A percentile compares a stretch with the other conserved stretches of the same genome.
Evolutionary conservation across 495 filamentous ascomycete genomes (phyloP).

Genomic region (Neurospora pannonica): DNA sequence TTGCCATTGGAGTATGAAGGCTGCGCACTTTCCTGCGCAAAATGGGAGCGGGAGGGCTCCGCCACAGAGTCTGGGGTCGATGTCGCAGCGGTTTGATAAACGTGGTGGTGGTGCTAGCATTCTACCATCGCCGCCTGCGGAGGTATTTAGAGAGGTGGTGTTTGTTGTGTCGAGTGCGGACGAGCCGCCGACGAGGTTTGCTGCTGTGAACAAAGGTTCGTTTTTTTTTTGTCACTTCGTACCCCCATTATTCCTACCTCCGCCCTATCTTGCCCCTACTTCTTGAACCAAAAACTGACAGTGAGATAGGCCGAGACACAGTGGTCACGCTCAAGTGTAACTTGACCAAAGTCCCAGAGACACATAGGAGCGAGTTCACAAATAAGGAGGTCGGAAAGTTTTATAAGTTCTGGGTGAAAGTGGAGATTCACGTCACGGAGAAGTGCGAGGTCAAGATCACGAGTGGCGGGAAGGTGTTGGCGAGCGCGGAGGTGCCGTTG

Average conservation of each 20-base stretch:
- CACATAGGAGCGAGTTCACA: background rate
- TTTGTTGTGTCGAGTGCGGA: constrained; percentile 13
- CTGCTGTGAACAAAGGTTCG: constrained; percentile 5
- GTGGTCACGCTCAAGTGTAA: constrained; percentile 10
- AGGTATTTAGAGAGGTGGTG: constrained; percentile 12
- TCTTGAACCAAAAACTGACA: background rate
- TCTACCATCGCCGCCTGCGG: background rate
- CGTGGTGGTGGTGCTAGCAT: background rate
- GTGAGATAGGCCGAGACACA: constrained; percentile 2
- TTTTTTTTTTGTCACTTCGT: background rate
- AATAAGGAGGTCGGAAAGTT: constrained; percentile 7
- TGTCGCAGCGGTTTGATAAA: background rate
- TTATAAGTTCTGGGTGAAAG: constrained; percentile 12
- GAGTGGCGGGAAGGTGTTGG: constrained; percentile 9
- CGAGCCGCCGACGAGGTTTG: constrained; percentile 9
- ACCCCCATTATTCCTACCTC: background rate
- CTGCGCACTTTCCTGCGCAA: constrained; percentile 7
- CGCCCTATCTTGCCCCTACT: background rate
- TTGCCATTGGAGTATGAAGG: constrained; percentile 15
- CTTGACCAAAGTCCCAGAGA: constrained; percentile 11
- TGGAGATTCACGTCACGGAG: constrained; percentile 13
- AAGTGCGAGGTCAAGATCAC: constrained; percentile 12
- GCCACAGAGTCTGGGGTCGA: background rate
- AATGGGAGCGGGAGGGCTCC: background rate
- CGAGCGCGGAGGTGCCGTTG: constrained; percentile 2